Evolutionary conservation across 2,329 filamentous ascomycete genomes (phyloP).

Genomic region (Cryoendolithus antarcticus): DNA sequence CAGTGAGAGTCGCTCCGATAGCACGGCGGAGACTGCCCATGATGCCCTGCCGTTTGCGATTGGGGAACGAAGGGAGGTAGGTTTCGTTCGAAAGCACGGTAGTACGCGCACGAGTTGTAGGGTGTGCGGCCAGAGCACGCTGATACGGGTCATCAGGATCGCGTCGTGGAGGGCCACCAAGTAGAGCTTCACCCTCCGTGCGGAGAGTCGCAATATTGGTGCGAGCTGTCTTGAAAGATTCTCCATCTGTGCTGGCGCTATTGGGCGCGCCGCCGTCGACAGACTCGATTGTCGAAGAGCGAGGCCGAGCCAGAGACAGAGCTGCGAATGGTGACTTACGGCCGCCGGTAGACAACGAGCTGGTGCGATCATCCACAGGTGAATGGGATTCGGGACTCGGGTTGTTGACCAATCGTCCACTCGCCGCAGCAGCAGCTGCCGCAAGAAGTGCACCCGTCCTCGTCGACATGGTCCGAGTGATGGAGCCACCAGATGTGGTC

Average conservation of each 20-base stretch:
- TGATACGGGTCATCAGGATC: slow-evolving; percentile 23
- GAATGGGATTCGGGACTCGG: too few relatives aligned
- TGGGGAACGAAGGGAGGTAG: neutral
- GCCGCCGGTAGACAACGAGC: too few relatives aligned
- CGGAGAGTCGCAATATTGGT: slow-evolving; percentile 38
- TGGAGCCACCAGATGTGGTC: slow-evolving; percentile 28
- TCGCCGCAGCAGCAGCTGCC: slow-evolving; percentile 14
- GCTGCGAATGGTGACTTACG: too few relatives aligned
- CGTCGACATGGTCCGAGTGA: slow-evolving; percentile 34
- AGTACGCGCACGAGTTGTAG: neutral
- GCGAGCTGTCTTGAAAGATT: slow-evolving; percentile 40
- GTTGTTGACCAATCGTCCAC: too few relatives aligned
- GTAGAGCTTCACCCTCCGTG: slow-evolving; percentile 39
- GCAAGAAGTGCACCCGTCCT: slow-evolving; percentile 29
- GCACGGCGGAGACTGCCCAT: slow-evolving; percentile 23
- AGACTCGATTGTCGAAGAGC: too few relatives aligned
- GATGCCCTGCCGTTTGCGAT: slow-evolving; percentile 12
- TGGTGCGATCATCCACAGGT: too few relatives aligned
- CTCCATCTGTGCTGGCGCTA: slow-evolving; percentile 23
- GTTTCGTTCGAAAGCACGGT: too few relatives aligned
- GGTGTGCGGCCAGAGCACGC: slow-evolving; percentile 15
- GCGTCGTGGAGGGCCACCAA: slow-evolving; percentile 29
- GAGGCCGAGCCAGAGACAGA: too few relatives aligned
- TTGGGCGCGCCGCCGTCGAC: neutral
- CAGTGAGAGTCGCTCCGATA: slow-evolving; percentile 17